Evolutionary conservation across 345 rosid genomes (phyloP).

Genomic region (Lepidium sativum): DNA sequence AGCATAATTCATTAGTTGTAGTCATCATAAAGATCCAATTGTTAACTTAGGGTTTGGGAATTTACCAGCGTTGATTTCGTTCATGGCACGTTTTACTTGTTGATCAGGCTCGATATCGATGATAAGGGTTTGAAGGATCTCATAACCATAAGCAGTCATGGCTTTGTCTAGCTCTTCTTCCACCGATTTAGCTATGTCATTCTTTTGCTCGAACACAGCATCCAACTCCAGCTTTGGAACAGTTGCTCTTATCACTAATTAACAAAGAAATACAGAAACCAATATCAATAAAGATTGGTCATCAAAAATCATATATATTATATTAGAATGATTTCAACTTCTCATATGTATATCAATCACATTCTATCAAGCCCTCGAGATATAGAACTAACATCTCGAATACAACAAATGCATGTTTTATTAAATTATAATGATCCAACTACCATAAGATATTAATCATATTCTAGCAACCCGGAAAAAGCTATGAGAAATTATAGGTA

Average conservation of each 20-base stretch:
- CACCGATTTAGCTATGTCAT: constrained; percentile 45
- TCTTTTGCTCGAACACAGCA: constrained; percentile 53
- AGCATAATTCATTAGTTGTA: too few species aligned
- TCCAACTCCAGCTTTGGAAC: constrained; percentile 49
- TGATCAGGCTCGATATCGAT: constrained; percentile 52
- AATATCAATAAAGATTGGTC: background rate
- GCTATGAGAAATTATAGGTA: too few species aligned
- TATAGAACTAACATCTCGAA: too few species aligned
- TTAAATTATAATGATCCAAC: too few species aligned
- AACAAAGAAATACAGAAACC: background rate
- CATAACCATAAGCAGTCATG: constrained; percentile 49
- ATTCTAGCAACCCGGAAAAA: too few species aligned
- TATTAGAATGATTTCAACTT: too few species aligned
- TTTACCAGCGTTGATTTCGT: constrained; percentile 47
- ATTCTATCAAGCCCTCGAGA: too few species aligned
- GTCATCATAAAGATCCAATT: background rate
- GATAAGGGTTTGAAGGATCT: constrained; percentile 48
- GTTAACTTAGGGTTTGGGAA: too few species aligned
- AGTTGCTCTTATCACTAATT: constrained; percentile 45
- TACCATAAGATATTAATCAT: too few species aligned
- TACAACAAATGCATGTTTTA: too few species aligned
- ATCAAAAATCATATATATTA: too few species aligned
- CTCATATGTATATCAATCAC: too few species aligned
- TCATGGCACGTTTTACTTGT: constrained; percentile 52
- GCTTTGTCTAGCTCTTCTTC: constrained; percentile 57